Conservation (phyloP, 345 rosid genomes). For the Aegle marmelos region DNA sequence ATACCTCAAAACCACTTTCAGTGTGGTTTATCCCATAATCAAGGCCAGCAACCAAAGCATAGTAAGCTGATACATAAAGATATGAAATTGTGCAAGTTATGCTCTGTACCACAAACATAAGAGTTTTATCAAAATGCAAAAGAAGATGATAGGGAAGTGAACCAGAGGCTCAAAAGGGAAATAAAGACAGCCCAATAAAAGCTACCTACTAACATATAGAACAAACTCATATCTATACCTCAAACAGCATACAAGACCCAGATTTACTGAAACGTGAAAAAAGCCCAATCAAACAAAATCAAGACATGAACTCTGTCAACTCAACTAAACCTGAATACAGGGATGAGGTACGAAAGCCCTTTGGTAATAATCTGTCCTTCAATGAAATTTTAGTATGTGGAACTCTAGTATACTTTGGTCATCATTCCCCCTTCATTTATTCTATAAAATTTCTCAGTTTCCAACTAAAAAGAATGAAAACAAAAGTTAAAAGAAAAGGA, state of each 20-base stretch:
- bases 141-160: background rate
- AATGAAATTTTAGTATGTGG: background rate
- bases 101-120: background rate
- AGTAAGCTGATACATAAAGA: constrained; percentile 64
- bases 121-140: background rate
- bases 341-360: background rate
- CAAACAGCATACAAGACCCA: background rate
- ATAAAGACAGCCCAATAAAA: background rate
- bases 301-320: background rate
- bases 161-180: background rate
- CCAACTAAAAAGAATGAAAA: background rate
- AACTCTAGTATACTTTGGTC: background rate
- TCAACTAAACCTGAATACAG: constrained; percentile 4
- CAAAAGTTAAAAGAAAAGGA: background rate
- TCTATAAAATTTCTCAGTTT: background rate
- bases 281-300: background rate
- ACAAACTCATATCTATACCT: background rate
- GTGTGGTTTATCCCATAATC: constrained; percentile 47
- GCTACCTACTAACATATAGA: background rate
- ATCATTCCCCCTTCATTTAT: background rate
- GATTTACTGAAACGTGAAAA: background rate
- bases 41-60: constrained; percentile 93
- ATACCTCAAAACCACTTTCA: constrained; percentile 76
- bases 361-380: background rate
- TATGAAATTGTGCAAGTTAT: background rate